Evolutionary conservation across 345 rosid species (phyloP).

Genomic region (Firmiana major): DNA sequence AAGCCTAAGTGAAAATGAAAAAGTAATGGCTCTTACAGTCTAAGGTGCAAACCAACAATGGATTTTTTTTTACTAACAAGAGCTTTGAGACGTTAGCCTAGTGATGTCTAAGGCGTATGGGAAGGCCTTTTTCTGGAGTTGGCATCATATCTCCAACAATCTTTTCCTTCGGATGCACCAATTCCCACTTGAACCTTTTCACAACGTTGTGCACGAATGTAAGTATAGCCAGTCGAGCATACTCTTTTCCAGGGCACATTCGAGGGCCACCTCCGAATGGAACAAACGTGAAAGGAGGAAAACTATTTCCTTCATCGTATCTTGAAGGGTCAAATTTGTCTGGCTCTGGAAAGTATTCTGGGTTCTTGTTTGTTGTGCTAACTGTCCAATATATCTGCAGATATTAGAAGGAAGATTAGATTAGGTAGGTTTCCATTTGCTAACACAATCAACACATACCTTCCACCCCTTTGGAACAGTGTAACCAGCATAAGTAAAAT

Average conservation of each 20-base stretch:
- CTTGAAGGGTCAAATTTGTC: constrained; percentile 30
- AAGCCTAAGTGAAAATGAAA: too few species aligned
- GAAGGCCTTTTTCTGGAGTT: constrained; percentile 43
- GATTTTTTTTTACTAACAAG: too few species aligned
- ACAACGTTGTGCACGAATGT: constrained; percentile 6
- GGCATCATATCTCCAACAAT: constrained; percentile 45
- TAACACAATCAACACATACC: neutral
- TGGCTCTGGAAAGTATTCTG: constrained; percentile 29
- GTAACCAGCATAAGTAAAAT: constrained; percentile 45
- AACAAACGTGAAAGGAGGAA: neutral
- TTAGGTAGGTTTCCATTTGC: neutral
- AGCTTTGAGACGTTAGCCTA: neutral
- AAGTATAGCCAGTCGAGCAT: constrained; percentile 13
- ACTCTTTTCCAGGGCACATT: constrained; percentile 20
- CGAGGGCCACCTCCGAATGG: constrained; percentile 16
- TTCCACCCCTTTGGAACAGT: constrained; percentile 50
- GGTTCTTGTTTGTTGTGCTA: constrained; percentile 22
- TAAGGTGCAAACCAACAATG: too few species aligned
- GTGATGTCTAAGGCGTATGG: constrained; percentile 29
- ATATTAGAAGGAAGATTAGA: neutral
- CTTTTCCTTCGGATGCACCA: constrained; percentile 23
- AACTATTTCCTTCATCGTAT: constrained; percentile 21
- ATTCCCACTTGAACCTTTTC: constrained; percentile 12
- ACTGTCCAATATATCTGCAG: constrained; percentile 29
- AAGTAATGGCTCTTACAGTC: neutral